phyloP scores from a whole-genome alignment of 345 rosid species.

The Gossypium turneri region DNA sequence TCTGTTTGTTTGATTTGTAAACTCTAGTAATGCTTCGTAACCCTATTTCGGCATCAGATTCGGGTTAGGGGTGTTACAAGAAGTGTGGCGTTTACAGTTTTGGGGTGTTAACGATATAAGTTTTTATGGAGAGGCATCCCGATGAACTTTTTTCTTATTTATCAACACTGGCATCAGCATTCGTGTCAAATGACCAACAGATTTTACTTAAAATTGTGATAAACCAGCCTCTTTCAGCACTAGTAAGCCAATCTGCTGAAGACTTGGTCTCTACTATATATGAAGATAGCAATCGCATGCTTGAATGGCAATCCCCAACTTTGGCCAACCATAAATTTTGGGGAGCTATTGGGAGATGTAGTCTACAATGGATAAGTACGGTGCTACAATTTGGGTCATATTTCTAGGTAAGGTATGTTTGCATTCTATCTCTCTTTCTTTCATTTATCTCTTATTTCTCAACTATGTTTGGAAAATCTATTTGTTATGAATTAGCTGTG shows the following conservation, averaged over 20 bases:
- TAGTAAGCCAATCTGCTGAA: not conserved
- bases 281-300: slow-evolving; percentile 11
- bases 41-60: too few relatives aligned
- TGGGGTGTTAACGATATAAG: not conserved
- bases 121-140: not conserved
- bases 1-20: too few relatives aligned
- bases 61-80: too few relatives aligned
- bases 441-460: too few relatives aligned
- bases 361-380: not conserved
- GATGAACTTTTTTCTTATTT: not conserved
- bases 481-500: too few relatives aligned
- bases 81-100: not conserved
- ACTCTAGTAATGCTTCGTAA: too few relatives aligned
- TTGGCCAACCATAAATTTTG: slow-evolving; percentile 4
- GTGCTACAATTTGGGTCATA: not conserved
- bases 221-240: not conserved
- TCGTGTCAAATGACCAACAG: not conserved
- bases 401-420: too few relatives aligned
- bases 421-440: too few relatives aligned
- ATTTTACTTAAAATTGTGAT: not conserved
- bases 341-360: not conserved
- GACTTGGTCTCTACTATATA: not conserved
- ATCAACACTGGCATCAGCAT: not conserved
- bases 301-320: slow-evolving; percentile 9
- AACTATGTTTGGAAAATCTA: too few relatives aligned